Evolutionary conservation across 257 asterid species (phyloP), one percentile per base, ranked within the genome.

Genomic region (Salvia hispanica): DNA sequence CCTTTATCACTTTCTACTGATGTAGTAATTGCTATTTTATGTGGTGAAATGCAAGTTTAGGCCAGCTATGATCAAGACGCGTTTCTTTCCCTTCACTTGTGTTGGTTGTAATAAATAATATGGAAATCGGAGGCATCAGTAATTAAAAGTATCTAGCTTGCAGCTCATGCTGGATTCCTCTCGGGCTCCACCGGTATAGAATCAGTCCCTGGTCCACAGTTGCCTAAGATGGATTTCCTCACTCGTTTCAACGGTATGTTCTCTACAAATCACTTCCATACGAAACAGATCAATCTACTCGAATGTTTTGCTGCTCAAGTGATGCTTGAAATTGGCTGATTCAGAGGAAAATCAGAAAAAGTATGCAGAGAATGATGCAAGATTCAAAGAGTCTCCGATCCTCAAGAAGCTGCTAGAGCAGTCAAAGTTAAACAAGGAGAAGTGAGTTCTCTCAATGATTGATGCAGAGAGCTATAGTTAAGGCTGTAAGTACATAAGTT

Each of bases 191-290:
- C 89, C 0, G 97, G 98, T 59, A 72, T 93, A 64, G 96, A 90
- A 88, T 88, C 97, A 28, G 79, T 88, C 72, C 98, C 96, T 43
- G 98, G 98, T 57, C 98, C 98, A 66, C 81, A 93, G 78, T 76
- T 90, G 66, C 98, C 98, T 64, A 64, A 79, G 81, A 59, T 90
- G 33, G 96, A 93, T 13, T 93, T 88, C 62, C 94, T 93, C 69
- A 57, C 58, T 54, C 92, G 92, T 15, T 93, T 85, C 55, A 93
- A 93, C 15, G 97, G 98, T 93, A 85, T 47, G 60, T 58, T 52
- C 45, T 50, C 15, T 9, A 28, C 50, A 16, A 40, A 57, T 75
- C 51, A 62, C 15, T 28, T 18, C 21, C 21, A 18, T 18, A 25
- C 31, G 3, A n/a, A n/a, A n/a, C n/a, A n/a, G n/a, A n/a, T n/a